These are phyloP conservation scores for Elaeagnus macrophylla DNA, from an alignment of 306 rosid genomes.

Conservation along the genomic window DNA sequence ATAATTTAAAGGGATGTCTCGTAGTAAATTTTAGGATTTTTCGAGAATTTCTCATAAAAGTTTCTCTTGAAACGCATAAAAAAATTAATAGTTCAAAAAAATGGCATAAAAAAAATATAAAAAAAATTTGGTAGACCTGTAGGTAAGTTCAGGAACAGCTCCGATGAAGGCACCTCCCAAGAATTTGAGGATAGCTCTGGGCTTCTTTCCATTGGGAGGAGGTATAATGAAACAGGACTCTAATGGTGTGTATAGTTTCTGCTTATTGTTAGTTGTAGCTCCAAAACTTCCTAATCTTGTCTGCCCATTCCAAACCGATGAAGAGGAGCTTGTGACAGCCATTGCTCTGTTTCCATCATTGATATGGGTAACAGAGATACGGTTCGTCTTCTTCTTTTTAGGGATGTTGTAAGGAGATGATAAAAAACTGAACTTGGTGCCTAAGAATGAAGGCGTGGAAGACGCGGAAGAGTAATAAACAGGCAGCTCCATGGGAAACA, in stretches of 20 bases:
- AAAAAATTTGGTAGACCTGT: slow-evolving; percentile 39
- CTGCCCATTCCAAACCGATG: slow-evolving; percentile 23
- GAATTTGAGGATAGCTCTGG: slow-evolving; percentile 83
- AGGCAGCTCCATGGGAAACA: slow-evolving; percentile 37
- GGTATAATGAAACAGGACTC: slow-evolving; percentile 73
- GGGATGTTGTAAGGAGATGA: slow-evolving; percentile 11
- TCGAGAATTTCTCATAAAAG: too few species aligned
- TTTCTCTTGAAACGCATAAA: too few species aligned
- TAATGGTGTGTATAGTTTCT: slow-evolving; percentile 23
- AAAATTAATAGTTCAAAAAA: not conserved
- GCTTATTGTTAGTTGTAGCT: slow-evolving; percentile 3
- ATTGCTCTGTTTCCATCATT: not conserved
- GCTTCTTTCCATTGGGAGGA: slow-evolving; percentile 36
- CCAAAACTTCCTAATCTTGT: slow-evolving; percentile 22
- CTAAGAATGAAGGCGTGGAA: slow-evolving; percentile 19
- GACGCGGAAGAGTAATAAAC: slow-evolving; percentile 7
- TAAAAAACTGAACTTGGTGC: slow-evolving; percentile 20
- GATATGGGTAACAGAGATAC: not conserved
- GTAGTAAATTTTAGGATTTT: too few species aligned
- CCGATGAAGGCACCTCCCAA: slow-evolving; percentile 94
- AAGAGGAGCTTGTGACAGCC: slow-evolving; percentile 16
- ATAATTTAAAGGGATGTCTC: too few species aligned
- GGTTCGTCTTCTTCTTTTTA: not conserved
- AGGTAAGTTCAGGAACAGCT: slow-evolving; percentile 86
- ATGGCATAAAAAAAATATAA: not conserved